These are phyloP conservation scores for Chalciporus sphaerocephalus DNA, from an alignment of 768 basidiomycete species.

Conservation along the genomic window DNA sequence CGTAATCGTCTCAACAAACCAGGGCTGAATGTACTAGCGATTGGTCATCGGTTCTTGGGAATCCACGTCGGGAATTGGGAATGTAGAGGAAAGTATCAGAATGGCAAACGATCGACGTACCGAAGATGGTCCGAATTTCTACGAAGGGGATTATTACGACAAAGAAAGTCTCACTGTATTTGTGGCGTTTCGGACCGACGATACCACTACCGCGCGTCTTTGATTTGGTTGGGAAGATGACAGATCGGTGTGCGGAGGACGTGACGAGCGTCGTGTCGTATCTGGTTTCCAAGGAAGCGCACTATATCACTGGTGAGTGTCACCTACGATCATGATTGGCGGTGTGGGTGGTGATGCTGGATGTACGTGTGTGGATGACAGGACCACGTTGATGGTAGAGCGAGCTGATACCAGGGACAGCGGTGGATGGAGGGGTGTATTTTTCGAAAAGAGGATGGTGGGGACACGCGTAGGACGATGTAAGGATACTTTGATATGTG, in stretches of 20 bases:
- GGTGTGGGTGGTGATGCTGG: not conserved
- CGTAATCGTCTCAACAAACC: no score
- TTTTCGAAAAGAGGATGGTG: not conserved
- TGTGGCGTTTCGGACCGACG: not conserved
- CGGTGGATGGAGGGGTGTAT: slow-evolving; percentile 3
- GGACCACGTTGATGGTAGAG: no score
- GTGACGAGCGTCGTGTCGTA: slow-evolving; percentile 29
- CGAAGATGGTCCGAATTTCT: not conserved
- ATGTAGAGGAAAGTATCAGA: slow-evolving; percentile 1
- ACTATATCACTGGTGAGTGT: slow-evolving; percentile 26
- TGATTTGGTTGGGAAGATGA: not conserved
- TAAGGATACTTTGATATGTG: no score
- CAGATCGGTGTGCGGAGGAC: slow-evolving; percentile 10
- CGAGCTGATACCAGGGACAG: no score
- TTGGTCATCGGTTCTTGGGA: no score
- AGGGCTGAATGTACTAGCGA: not conserved
- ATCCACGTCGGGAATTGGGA: no score
- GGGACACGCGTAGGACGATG: not conserved
- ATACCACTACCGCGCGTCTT: no score
- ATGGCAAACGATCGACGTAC: not conserved
- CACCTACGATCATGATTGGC: not conserved
- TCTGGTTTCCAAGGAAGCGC: slow-evolving; percentile 28
- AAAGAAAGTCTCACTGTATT: not conserved
- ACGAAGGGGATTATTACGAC: not conserved
- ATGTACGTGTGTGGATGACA: slow-evolving; percentile 1